These are phyloP conservation scores for Syncephalastrum sp. DNA, from an alignment of 371 early-diverging fungal species.

Conservation along the genomic window DNA sequence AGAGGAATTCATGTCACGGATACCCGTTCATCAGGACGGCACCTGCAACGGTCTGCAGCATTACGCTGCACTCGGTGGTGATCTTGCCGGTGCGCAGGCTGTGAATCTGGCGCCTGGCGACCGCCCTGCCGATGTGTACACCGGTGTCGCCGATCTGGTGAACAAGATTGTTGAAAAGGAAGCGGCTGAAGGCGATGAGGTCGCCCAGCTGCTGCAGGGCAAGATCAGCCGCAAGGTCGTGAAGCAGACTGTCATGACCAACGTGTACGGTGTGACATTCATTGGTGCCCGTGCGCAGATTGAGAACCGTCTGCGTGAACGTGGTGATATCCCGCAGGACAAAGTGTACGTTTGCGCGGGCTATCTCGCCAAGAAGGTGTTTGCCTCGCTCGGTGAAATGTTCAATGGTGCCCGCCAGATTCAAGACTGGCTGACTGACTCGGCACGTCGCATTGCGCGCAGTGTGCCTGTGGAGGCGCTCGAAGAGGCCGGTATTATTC, in stretches of 20 bases:
- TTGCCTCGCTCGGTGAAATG: conserved; percentile 84
- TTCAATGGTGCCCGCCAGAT: conserved; percentile 88
- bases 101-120: conserved; percentile 91
- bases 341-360: conserved; percentile 54
- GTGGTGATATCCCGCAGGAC: conserved; percentile 58
- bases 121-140: conserved; percentile 92
- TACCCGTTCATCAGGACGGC: conserved; percentile 98
- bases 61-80: conserved; percentile 97
- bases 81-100: conserved; percentile 85
- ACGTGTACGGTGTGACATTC: conserved; percentile 97
- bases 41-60: conserved; percentile 99
- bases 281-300: conserved; percentile 94
- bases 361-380: conserved; percentile 84
- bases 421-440: conserved; percentile 93
- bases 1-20: conserved; percentile 61
- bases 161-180: conserved; percentile 67
- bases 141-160: conserved; percentile 84
- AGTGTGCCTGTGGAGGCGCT: conserved; percentile 71
- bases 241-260: conserved; percentile 99
- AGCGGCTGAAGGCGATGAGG: conserved; percentile 53
- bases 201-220: conserved; percentile 59
- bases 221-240: conserved; percentile 92
- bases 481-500: conserved; percentile 39
- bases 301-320: conserved; percentile 74
- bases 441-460: conserved; percentile 81